Evolutionary conservation across 192 early-diverging fungal species (phyloP).

Genomic region (Coemansia sp.): DNA sequence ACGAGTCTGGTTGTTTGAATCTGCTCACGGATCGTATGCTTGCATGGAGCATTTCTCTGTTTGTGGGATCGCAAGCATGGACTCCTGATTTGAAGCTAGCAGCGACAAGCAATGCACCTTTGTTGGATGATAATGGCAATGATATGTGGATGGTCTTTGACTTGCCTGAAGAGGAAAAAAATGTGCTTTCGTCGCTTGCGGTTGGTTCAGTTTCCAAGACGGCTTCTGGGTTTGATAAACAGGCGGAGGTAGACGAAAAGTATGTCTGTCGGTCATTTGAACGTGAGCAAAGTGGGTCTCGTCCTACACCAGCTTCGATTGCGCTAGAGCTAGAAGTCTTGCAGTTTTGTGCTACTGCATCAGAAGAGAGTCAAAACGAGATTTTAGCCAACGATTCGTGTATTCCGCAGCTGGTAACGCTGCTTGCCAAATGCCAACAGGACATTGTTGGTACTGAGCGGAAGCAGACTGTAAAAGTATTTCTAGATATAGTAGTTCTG

Average conservation of each 20-base stretch:
- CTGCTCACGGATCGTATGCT: slow-evolving; percentile 30
- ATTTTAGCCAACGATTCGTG: slow-evolving; percentile 22
- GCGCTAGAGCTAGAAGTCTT: slow-evolving; percentile 41
- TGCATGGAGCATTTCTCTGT: slow-evolving; percentile 18
- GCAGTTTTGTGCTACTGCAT: slow-evolving; percentile 42
- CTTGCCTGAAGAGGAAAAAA: slow-evolving; percentile 29
- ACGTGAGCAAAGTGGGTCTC: slow-evolving; percentile 12
- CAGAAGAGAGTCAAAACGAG: slow-evolving; percentile 35
- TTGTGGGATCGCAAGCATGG: slow-evolving; percentile 9
- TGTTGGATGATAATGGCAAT: slow-evolving; percentile 5
- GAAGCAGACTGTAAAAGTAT: not conserved
- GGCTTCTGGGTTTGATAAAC: not conserved
- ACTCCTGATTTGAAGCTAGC: not conserved
- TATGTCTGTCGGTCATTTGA: not conserved
- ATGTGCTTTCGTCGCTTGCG: not conserved
- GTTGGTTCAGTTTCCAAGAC: not conserved
- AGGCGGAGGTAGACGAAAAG: not conserved
- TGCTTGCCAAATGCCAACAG: slow-evolving; percentile 36
- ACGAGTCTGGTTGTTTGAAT: slow-evolving; percentile 46
- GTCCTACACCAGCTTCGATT: slow-evolving; percentile 26
- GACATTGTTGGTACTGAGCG: not conserved
- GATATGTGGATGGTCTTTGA: slow-evolving; percentile 54
- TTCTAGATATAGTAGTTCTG: slow-evolving; percentile 33
- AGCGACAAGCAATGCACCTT: not conserved
- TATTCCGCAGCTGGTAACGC: slow-evolving; percentile 21